Evolutionary conservation across 1,284 basidiomycete species (phyloP), one percentile per base, ranked within the genome.

Genomic region (Athelia psychrophila): DNA sequence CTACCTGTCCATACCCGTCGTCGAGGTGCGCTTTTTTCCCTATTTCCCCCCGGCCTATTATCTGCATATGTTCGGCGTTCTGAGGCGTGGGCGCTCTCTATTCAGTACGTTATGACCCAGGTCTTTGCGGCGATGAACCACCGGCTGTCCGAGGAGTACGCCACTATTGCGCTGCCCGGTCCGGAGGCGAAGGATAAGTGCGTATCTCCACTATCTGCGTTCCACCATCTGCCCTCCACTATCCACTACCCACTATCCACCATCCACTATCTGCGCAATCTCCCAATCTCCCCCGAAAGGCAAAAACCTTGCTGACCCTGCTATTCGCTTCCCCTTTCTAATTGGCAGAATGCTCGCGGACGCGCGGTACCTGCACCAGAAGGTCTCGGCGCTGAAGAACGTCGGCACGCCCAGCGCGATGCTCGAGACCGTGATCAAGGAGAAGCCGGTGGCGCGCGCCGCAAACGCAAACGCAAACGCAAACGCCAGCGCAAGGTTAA

Each of bases 111-210:
- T 61, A 95, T 96, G 90, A 83, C 85, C 27, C 91, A 95, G 66
- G 94, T 97, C 15, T 88, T 95, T 57, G 88, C 87, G 20, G 86
- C 91, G n/a, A 94, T 96, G 67, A 93, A 93, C 66, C 85, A 90
- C 65, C 84, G 90, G 45, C 75, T 98, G 10, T 86, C 86, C 36
- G 91, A 95, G 63, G 91, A 94, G 66, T 96, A 88, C 67, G 75
- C 75, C 45, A 83, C 80, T 63, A 83, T 96, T 48, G 89, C 93
- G 57, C 73, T 97, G 40, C 91, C 88, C 51, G 84, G 79, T 58
- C 81, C 84, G 53, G 88, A 86, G 51, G 93, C 90, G 16, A 96
- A 95, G 71, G 81, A 84, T 52, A 81, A 89, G 93, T 91, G 59
- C 59, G 79, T 72, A 23, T 40, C 9, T 42, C 27, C 19, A 32